Conservation (phyloP, 1,139 yeast species). For the Sugiyamaella grinbergsii region DNA sequence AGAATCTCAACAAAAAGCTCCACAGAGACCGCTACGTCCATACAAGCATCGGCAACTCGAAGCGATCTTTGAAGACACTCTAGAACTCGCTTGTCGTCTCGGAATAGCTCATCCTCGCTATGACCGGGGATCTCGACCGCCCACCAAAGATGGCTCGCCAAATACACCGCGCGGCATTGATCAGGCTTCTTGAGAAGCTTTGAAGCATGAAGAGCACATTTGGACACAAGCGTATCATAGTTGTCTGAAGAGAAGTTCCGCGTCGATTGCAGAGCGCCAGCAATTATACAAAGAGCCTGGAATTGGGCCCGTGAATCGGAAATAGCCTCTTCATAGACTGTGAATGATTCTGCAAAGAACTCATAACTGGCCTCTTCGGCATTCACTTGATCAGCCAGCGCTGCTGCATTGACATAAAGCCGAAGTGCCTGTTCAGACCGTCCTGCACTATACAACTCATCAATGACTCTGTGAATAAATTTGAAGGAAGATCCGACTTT, state of each 20-base stretch:
- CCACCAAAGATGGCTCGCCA: conserved; percentile 95
- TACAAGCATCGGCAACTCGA: conserved; percentile 88
- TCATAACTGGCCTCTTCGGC: conserved; percentile 76
- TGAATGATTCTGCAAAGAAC: conserved; percentile 83
- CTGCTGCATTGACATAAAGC: conserved; percentile 51
- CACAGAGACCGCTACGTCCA: conserved; percentile 77
- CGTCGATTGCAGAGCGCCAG: conserved; percentile 63
- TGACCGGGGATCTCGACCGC: conserved; percentile 56
- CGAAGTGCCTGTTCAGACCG: conserved; percentile 55
- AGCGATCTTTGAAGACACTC: conserved; percentile 76
- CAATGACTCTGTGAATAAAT: conserved; percentile 68
- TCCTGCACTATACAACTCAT: conserved; percentile 60
- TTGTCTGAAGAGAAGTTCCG: conserved; percentile 60
- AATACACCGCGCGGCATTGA: conserved; percentile 87
- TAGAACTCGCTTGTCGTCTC: conserved; percentile 62
- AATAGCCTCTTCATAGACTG: conserved; percentile 81
- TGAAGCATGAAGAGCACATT: conserved; percentile 85
- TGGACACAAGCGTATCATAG: conserved; percentile 79
- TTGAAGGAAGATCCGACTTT: conserved; percentile 61
- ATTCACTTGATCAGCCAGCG: conserved; percentile 72
- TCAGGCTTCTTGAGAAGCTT: conserved; percentile 88
- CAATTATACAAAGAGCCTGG: conserved; percentile 56
- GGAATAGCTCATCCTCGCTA: conserved; percentile 42
- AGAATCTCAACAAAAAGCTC: conserved; percentile 88
- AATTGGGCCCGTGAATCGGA: conserved; percentile 63